Evolutionary conservation across 495 filamentous ascomycete species (phyloP), one percentile per base, ranked within the genome.

Genomic region (Penicillium longicatenatum): DNA sequence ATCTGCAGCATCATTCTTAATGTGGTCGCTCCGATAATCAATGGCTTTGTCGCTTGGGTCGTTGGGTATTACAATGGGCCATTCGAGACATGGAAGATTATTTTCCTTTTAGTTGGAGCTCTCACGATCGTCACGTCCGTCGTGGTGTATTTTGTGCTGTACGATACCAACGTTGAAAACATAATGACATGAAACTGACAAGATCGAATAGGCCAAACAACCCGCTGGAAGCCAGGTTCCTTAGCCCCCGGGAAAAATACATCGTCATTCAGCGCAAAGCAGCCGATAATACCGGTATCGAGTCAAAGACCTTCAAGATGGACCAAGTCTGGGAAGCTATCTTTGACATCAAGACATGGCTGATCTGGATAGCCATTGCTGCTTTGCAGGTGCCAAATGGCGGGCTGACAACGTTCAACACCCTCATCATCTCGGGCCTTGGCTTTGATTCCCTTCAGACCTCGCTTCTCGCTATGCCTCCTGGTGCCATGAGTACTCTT

Each of bases 341-440:
- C 4, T 14, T 21, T 14, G 50, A 52, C 21, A 14, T 41, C 31
- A 52, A 52, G 17, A 52, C 50, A 10, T 52, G 50, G 50, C 20
- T 52, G n/a, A 39, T 52, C n/a, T 39, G 31, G 31, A 21, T 52
- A 7, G 31, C 31, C 14, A 41, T 41, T 41, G 31, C 31, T 21
- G 50, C 50, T 5, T 41, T 41, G 31, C 31, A 52, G 7, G 31
- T 68, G 67, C 75, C 8, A 67, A 76, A 65, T 70, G 69, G 69
- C 9, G 68, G 63, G 19, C 48, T 72, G 14, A 62, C 58, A 35
- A 69, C 59, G 9, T 74, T 74, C 50, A 61, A 59, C 11, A 57
- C 57, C 22, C 62, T 69, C 30, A 63, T 74, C 19, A 62, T 74
- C 19, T 61, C 55, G 7, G 55, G 56, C 3, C 67, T 71, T 43